Evolutionary conservation across 352 stramenopile genomes (phyloP).

Genomic region (Pythium rhizo-oryzae): DNA sequence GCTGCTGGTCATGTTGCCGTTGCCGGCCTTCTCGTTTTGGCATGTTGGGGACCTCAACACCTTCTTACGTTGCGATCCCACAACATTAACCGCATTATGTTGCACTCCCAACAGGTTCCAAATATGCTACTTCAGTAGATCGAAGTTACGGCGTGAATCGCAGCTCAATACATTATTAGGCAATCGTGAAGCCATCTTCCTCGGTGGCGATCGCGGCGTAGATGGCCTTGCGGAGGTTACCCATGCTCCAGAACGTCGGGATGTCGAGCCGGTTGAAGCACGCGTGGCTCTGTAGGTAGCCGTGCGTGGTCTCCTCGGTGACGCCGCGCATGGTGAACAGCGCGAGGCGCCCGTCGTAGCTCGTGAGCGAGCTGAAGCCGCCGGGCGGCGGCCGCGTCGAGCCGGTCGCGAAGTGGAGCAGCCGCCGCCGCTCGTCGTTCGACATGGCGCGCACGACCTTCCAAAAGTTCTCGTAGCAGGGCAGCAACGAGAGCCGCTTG

Average conservation of each 20-base stretch:
- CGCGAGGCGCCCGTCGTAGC: constrained; percentile 58
- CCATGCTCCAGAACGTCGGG: constrained; percentile 91
- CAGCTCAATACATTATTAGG: not conserved
- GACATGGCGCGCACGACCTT: constrained; percentile 81
- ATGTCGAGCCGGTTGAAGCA: constrained; percentile 93
- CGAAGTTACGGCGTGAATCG: not conserved
- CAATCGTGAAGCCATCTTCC: constrained; percentile 2
- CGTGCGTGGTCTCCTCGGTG: not conserved
- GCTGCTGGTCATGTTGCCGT: constrained; percentile 5
- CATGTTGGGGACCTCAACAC: too few relatives aligned
- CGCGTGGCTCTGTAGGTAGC: constrained; percentile 69
- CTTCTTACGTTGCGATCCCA: not conserved
- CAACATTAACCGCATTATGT: not conserved
- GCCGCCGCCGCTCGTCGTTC: constrained; percentile 46
- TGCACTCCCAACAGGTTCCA: not conserved
- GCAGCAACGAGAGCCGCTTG: constrained; percentile 6
- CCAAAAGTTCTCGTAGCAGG: constrained; percentile 44
- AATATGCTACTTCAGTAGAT: not conserved
- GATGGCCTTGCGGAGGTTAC: constrained; percentile 47
- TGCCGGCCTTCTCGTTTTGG: too few relatives aligned
- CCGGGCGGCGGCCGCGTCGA: constrained; percentile 63
- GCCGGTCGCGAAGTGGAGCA: constrained; percentile 74
- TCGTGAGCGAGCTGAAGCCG: constrained; percentile 59
- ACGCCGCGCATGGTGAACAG: constrained; percentile 62
- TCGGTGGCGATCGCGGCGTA: constrained; percentile 6